phyloP scores from a whole-genome alignment of 352 stramenopile species.

The Phytophthora multivora region DNA sequence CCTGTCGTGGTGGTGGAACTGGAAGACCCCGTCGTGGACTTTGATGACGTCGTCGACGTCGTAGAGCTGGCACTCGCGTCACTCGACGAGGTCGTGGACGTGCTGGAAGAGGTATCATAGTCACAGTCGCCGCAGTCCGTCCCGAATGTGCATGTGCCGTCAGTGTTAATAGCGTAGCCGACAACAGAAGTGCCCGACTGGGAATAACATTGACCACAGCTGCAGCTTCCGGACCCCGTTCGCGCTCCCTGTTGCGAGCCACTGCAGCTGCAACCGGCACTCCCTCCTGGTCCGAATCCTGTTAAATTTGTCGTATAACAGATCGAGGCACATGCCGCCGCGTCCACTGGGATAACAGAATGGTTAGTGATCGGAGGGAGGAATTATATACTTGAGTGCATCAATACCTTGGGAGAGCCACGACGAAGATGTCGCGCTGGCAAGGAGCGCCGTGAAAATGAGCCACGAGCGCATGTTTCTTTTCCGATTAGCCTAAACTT shows the following conservation, averaged over 20 bases:
- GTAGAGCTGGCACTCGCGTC: conserved; percentile 11
- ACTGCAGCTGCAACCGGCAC: conserved; percentile 35
- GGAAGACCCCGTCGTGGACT: conserved; percentile 8
- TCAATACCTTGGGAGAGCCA: conserved; percentile 6
- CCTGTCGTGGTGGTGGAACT: conserved; percentile 22
- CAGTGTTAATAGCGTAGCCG: conserved; percentile 34
- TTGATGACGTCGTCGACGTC: conserved; percentile 14
- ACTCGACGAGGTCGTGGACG: conserved; percentile 6
- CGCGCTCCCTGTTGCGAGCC: conserved; percentile 26
- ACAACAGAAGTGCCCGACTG: conserved; percentile 27
- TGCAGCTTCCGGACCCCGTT: conserved; percentile 31
- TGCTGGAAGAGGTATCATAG: conserved; percentile 16
- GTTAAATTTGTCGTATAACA: conserved; percentile 46
- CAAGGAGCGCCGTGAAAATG: background rate
- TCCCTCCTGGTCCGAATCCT: conserved; percentile 43
- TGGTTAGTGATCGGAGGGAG: no score
- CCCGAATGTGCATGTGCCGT: conserved; percentile 38
- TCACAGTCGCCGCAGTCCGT: conserved; percentile 43
- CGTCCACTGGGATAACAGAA: conserved; percentile 19
- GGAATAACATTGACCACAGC: conserved; percentile 50
- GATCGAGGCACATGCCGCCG: conserved; percentile 34
- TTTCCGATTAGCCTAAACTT: background rate
- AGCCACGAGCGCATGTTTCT: conserved; percentile 18
- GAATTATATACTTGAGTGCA: no score
- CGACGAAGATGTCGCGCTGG: background rate